Conservation (phyloP, 2,329 filamentous ascomycete species). For the Hypomyces rosellus region DNA sequence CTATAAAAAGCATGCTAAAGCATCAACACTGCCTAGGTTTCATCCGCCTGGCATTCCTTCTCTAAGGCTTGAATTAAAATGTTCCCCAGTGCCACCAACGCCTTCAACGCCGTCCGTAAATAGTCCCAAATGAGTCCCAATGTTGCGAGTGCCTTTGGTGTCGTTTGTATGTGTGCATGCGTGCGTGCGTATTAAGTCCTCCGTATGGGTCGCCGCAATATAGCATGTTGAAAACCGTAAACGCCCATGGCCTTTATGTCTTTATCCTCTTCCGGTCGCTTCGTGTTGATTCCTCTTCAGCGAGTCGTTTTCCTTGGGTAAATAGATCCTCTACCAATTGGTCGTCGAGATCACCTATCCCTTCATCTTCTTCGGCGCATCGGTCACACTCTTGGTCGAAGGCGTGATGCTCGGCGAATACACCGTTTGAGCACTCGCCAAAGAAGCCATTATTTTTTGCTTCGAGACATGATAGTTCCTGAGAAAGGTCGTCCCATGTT, state of each 20-base stretch:
- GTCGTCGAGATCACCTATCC: constrained; percentile 35
- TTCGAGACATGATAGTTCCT: constrained; percentile 42
- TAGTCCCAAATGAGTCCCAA: too few relatives aligned
- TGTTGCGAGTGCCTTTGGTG: too few relatives aligned
- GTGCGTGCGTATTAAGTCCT: too few relatives aligned
- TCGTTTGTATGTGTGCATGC: too few relatives aligned
- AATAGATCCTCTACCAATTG: constrained; percentile 16
- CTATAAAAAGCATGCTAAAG: too few relatives aligned
- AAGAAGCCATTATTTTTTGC: constrained; percentile 43
- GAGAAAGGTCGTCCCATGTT: constrained; percentile 39
- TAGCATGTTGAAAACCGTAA: neutral
- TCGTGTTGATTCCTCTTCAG: constrained; percentile 13
- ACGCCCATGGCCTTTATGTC: constrained; percentile 16
- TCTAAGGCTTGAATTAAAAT: too few relatives aligned
- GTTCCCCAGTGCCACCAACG: too few relatives aligned
- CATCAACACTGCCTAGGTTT: too few relatives aligned
- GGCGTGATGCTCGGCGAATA: constrained; percentile 35
- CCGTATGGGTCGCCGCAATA: too few relatives aligned
- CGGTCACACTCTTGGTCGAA: constrained; percentile 44
- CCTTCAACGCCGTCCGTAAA: too few relatives aligned
- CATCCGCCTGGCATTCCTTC: too few relatives aligned
- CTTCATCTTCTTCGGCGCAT: constrained; percentile 37
- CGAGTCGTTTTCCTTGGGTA: constrained; percentile 13
- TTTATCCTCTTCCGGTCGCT: constrained; percentile 25
- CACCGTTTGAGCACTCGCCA: constrained; percentile 36